Base-by-base conservation (phyloP, 2,329 filamentous ascomycete species). In the Aspergillus thermomutatus region DNA sequence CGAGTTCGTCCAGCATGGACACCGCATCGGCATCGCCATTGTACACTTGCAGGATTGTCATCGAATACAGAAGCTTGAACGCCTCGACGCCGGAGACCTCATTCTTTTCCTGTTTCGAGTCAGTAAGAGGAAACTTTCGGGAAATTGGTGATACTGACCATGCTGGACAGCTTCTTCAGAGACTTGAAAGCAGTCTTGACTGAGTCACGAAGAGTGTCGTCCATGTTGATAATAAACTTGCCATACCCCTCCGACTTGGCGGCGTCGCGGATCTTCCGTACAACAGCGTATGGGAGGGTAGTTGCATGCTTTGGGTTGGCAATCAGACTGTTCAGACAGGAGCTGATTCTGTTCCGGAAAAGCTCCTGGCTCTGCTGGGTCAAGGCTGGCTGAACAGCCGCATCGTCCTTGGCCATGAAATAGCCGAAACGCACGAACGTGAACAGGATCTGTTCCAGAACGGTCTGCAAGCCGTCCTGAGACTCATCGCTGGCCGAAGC, bases 11-110 rank as follows among this genome's bases (percentile, higher is more conserved):
- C 8, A 97, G 78, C 59, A 94, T 87, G 50, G 88, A 87, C 23
- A 96, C 83, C 0, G 92, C 90, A 69, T 97, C 94, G 0, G 89
- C 82, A 57, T 96, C 92, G 25, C 91, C 90, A 66, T 93, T 92
- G 76, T 96, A 96, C 8, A 96, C 82, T 72, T 97, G 91, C 54
- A 97, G 81, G 14, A 97, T 84, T 0, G 91, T 89, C 52, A 97
- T 83, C 0, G 91, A 87, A 70, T 96, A 91, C 1, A 97, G 82
- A 37, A 97, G 81, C 21, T 88, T 87, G 56, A 97, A 83, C 0
- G 90, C 89, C 58, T 86, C 85, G 17, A 79, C 79, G 52, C 68
- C 68, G 2, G 69, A 64, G 23, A 58, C 59, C 50, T 66, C 84
- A 28, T 80, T 79, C 46, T 83, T 82, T 21, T 79, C 70, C 65